phyloP scores from a whole-genome alignment of 148 eudicot genomes.

The Beta vulgaris region DNA sequence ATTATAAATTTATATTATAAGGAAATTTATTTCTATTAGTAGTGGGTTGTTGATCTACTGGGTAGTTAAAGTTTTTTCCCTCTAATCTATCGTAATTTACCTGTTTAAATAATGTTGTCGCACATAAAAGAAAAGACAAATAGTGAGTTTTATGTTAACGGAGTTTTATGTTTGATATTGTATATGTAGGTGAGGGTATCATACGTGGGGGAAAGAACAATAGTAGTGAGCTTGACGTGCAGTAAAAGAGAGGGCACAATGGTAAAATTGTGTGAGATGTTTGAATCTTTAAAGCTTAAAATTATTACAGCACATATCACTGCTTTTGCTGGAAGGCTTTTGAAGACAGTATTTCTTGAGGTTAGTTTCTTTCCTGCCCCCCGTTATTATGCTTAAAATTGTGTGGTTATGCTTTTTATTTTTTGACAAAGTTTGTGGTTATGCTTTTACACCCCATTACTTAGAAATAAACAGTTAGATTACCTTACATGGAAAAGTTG shows the following conservation, averaged over 20 bases:
- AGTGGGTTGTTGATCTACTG: too few relatives aligned
- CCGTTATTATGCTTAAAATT: neutral
- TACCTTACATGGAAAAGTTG: too few relatives aligned
- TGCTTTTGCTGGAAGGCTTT: constrained; percentile 62
- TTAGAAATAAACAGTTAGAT: too few relatives aligned
- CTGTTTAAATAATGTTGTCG: too few relatives aligned
- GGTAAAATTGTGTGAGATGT: constrained; percentile 62
- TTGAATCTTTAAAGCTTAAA: constrained; percentile 80
- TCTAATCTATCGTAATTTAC: too few relatives aligned
- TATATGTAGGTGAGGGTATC: constrained; percentile 58
- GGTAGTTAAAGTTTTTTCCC: too few relatives aligned
- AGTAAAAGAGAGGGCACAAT: constrained; percentile 57
- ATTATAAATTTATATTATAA: too few relatives aligned
- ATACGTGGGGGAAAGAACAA: constrained; percentile 61
- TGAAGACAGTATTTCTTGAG: constrained; percentile 69
- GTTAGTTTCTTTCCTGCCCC: constrained; percentile 27
- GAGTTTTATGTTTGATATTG: neutral
- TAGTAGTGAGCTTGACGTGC: constrained; percentile 72
- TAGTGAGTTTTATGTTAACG: neutral
- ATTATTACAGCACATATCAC: constrained; percentile 62
- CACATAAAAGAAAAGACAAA: too few relatives aligned
- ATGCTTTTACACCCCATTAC: too few relatives aligned
- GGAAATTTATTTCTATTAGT: too few relatives aligned
- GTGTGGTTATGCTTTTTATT: neutral
- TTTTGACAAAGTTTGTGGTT: too few relatives aligned